These are phyloP conservation scores for Tulasnella sp. DNA, from an alignment of 768 basidiomycete genomes.

Conservation along the genomic window DNA sequence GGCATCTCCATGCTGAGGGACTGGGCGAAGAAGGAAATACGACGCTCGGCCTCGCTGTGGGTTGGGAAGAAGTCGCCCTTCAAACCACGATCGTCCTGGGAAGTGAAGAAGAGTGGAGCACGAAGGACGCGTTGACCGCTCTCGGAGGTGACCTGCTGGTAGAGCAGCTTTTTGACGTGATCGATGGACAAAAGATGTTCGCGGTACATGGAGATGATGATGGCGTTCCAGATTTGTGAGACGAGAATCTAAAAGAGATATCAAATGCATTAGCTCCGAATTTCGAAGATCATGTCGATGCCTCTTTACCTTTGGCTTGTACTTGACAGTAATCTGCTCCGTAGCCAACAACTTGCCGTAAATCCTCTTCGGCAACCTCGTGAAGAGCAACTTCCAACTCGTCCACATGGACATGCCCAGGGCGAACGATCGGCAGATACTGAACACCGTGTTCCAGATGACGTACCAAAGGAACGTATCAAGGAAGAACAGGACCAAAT, in stretches of 20 bases:
- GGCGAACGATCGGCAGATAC: constrained; percentile 77
- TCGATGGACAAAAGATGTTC: constrained; percentile 96
- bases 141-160: constrained; percentile 88
- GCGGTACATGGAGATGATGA: constrained; percentile 99
- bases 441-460: constrained; percentile 96
- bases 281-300: neutral
- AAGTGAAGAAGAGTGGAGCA: constrained; percentile 96
- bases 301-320: constrained; percentile 93
- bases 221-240: constrained; percentile 98
- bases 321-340: constrained; percentile 92
- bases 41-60: constrained; percentile 89
- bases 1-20: constrained; percentile 91
- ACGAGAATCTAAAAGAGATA: constrained; percentile 64
- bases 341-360: constrained; percentile 93
- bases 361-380: constrained; percentile 88
- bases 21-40: constrained; percentile 98
- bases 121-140: constrained; percentile 85
- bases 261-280: neutral
- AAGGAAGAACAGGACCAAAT: constrained; percentile 91
- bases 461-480: constrained; percentile 99
- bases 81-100: constrained; percentile 78
- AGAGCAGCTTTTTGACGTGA: constrained; percentile 94
- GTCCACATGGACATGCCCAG: constrained; percentile 97
- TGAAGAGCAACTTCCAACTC: constrained; percentile 96
- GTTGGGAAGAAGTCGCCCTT: constrained; percentile 88